Conservation (phyloP, 176 grass and related monocot genomes). For the Tuctoria greenei region DNA sequence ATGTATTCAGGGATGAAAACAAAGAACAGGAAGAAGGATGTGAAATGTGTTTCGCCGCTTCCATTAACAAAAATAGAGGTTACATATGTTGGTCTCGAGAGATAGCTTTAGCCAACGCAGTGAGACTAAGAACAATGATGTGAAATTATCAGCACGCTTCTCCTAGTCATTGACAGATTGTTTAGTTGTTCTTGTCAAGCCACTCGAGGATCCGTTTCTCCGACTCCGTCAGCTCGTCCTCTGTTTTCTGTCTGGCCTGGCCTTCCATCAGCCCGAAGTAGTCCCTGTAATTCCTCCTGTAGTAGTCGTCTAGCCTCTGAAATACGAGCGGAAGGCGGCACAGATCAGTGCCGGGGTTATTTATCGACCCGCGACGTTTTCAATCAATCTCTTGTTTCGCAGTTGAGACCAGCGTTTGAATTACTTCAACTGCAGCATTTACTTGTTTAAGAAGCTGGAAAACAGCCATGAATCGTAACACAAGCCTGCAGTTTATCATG, state of each 20-base stretch:
- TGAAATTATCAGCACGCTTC: neutral
- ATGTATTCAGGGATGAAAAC: neutral
- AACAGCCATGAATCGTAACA: neutral
- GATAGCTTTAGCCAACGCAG: no score
- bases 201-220: conserved; percentile 85
- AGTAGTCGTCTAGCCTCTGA: conserved; percentile 80
- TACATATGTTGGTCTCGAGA: no score
- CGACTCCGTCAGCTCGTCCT: conserved; percentile 62
- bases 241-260: conserved; percentile 50
- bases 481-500: neutral
- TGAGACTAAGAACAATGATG: neutral
- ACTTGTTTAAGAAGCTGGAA: neutral
- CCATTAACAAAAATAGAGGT: no score
- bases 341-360: conserved; percentile 1
- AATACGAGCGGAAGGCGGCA: neutral
- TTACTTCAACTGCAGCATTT: neutral
- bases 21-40: no score
- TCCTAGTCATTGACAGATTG: conserved; percentile 30
- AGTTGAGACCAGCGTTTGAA: neutral
- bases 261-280: conserved; percentile 84
- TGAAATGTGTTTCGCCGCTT: no score
- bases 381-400: neutral
- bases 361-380: neutral
- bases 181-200: conserved; percentile 89
- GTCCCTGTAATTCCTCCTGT: conserved; percentile 85